Conservation (phyloP, 2,329 filamentous ascomycete species). For the Fusarium goolgardi region DNA sequence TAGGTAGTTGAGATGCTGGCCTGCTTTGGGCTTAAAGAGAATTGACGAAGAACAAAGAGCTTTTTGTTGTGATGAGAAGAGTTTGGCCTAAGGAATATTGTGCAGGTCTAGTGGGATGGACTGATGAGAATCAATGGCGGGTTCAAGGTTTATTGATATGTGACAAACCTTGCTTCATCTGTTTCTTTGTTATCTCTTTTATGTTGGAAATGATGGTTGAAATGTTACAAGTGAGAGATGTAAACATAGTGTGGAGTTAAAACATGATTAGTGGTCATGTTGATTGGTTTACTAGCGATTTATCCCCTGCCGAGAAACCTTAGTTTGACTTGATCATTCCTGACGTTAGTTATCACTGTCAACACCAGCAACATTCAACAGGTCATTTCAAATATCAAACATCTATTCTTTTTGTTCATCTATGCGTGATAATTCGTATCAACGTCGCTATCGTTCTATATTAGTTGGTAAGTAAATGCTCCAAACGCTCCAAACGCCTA, state of each 20-base stretch:
- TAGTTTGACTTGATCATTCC: not conserved
- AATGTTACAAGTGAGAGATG: constrained; percentile 19
- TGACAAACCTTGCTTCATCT: not conserved
- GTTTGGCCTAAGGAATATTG: not conserved
- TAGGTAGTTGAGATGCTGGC: not conserved
- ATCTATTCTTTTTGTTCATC: constrained; percentile 27
- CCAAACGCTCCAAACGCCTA: constrained; percentile 29
- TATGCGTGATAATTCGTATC: constrained; percentile 35
- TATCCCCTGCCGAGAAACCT: not conserved
- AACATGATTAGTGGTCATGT: not conserved
- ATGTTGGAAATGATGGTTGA: constrained; percentile 11
- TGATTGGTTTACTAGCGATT: constrained; percentile 17
- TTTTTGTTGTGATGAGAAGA: constrained; percentile 6
- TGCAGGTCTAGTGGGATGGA: not conserved
- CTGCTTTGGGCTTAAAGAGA: not conserved
- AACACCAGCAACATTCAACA: not conserved
- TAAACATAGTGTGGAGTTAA: constrained; percentile 26
- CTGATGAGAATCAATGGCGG: fast-evolving
- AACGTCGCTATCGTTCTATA: constrained; percentile 14
- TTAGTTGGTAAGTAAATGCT: constrained; percentile 22
- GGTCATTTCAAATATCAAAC: not conserved
- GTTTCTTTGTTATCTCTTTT: not conserved
- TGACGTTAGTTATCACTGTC: not conserved
- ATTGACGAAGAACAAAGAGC: constrained; percentile 16
- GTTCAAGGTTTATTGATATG: not conserved